phyloP scores from a whole-genome alignment of 2,329 filamentous ascomycete genomes.

The Shiraia bambusicola region DNA sequence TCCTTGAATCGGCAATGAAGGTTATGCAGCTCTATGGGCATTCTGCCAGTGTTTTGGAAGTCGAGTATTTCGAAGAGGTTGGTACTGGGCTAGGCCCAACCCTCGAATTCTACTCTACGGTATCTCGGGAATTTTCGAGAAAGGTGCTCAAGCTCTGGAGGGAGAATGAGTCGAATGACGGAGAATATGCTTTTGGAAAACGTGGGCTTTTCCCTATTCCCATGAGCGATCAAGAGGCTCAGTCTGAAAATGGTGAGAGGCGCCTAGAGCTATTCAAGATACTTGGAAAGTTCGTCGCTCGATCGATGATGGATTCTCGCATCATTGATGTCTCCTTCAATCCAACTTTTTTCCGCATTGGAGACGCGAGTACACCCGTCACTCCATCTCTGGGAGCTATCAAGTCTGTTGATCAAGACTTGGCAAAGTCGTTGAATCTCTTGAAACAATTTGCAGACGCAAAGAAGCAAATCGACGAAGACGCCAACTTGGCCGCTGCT shows the following conservation, averaged over 20 bases:
- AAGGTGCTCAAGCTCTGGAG: constrained; percentile 97
- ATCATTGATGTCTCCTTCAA: constrained; percentile 99
- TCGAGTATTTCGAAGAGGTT: constrained; percentile 98
- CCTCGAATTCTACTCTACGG: constrained; percentile 95
- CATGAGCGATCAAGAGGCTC: constrained; percentile 74
- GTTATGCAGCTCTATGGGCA: constrained; percentile 98
- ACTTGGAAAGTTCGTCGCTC: constrained; percentile 93
- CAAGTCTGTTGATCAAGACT: constrained; percentile 80
- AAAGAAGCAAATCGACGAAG: constrained; percentile 79
- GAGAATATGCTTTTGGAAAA: constrained; percentile 82
- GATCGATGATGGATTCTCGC: constrained; percentile 96
- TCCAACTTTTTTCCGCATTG: constrained; percentile 94
- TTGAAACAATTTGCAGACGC: constrained; percentile 83
- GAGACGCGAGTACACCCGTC: constrained; percentile 64
- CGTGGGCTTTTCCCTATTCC: constrained; percentile 90
- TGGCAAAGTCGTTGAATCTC: constrained; percentile 81
- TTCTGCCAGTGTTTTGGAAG: constrained; percentile 93
- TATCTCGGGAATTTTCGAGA: constrained; percentile 95
- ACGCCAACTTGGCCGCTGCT: constrained; percentile 63
- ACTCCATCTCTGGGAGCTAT: constrained; percentile 85
- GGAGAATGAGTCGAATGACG: constrained; percentile 74
- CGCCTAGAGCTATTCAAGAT: constrained; percentile 87
- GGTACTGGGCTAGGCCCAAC: constrained; percentile 94
- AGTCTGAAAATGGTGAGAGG: constrained; percentile 78
- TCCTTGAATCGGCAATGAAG: constrained; percentile 93